A percentile compares a stretch with the other conserved stretches of the same genome.
Evolutionary conservation across 768 basidiomycete species (phyloP).

Genomic region (Lactarius hatsudake): DNA sequence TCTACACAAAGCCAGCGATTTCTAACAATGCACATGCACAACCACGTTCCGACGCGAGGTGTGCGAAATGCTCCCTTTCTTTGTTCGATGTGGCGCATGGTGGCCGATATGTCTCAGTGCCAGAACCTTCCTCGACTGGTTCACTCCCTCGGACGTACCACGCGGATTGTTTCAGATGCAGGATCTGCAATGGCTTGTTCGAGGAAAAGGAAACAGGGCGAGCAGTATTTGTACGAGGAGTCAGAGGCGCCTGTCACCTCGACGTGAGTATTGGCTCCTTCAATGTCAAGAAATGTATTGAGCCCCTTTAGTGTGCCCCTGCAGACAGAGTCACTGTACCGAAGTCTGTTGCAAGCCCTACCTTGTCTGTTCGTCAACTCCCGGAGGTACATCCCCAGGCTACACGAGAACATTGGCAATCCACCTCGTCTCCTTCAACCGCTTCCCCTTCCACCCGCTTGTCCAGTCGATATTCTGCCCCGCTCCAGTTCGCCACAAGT

Average conservation of each 20-base stretch:
- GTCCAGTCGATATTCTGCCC: constrained; percentile 43
- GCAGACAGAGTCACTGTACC: constrained; percentile 43
- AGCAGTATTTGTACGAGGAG: constrained; percentile 67
- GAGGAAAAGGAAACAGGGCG: constrained; percentile 59
- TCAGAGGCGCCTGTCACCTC: constrained; percentile 65
- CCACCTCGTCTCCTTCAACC: constrained; percentile 28
- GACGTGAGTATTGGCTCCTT: constrained; percentile 42
- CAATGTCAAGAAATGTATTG: not conserved
- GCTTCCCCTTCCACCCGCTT: constrained; percentile 31
- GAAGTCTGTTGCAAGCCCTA: constrained; percentile 10
- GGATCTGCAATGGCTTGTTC: constrained; percentile 60
- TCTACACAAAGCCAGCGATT: constrained; percentile 5
- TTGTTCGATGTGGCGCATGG: constrained; percentile 57
- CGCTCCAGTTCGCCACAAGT: constrained; percentile 39
- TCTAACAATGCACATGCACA: constrained; percentile 32
- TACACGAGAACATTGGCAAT: constrained; percentile 23
- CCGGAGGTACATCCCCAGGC: constrained; percentile 11
- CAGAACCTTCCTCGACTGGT: constrained; percentile 42
- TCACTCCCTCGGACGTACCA: constrained; percentile 64
- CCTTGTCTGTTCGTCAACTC: constrained; percentile 15
- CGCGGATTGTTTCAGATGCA: constrained; percentile 72
- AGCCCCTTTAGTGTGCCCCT: constrained; percentile 44
- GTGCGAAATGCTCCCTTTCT: constrained; percentile 56
- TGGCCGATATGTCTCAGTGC: constrained; percentile 70
- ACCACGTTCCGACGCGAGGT: constrained; percentile 43